Evolutionary conservation across 2,329 filamentous ascomycete species (phyloP).

Genomic region (Dactylonectria estremocensis): DNA sequence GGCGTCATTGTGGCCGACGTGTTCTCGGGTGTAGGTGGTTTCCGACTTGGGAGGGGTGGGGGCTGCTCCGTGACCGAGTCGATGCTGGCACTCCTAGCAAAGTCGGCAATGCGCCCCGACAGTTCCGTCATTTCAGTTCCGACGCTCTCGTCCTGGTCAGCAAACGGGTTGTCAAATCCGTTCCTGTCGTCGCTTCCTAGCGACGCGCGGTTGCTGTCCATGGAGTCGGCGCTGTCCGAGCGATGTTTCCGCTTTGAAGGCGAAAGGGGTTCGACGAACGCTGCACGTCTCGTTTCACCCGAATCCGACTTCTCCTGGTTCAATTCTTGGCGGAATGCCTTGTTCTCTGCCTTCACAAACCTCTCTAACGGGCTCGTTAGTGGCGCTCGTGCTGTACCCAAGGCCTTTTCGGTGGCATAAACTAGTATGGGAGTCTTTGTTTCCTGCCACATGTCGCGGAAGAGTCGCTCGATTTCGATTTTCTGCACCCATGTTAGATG

Average conservation of each 20-base stretch:
- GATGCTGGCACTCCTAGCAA: slow-evolving; percentile 36
- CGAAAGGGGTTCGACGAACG: slow-evolving; percentile 59
- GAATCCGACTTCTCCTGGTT: slow-evolving; percentile 54
- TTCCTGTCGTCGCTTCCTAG: slow-evolving; percentile 58
- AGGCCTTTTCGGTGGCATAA: slow-evolving; percentile 65
- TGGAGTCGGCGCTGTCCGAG: slow-evolving; percentile 62
- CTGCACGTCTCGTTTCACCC: slow-evolving; percentile 35
- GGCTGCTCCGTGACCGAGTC: slow-evolving; percentile 32
- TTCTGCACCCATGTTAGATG: slow-evolving; percentile 56
- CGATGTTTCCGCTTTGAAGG: slow-evolving; percentile 64
- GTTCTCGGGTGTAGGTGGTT: slow-evolving; percentile 38
- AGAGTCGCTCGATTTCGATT: slow-evolving; percentile 61
- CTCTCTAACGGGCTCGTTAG: slow-evolving; percentile 59
- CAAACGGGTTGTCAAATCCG: slow-evolving; percentile 52
- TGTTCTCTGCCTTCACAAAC: slow-evolving; percentile 68
- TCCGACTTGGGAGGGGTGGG: slow-evolving; percentile 29
- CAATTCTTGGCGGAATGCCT: slow-evolving; percentile 66
- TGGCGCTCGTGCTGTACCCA: slow-evolving; percentile 43
- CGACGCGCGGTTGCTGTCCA: slow-evolving; percentile 63
- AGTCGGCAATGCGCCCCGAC: slow-evolving; percentile 29
- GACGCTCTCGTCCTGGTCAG: slow-evolving; percentile 42
- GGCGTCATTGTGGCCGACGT: slow-evolving; percentile 48
- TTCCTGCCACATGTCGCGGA: slow-evolving; percentile 63
- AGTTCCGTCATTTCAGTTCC: slow-evolving; percentile 49
- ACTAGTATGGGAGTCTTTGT: slow-evolving; percentile 65